Percentiles rank a stretch among this genome's conserved stretches.
Evolutionary conservation across 768 basidiomycete genomes (phyloP).

Genomic region (Kwoniella sp.): DNA sequence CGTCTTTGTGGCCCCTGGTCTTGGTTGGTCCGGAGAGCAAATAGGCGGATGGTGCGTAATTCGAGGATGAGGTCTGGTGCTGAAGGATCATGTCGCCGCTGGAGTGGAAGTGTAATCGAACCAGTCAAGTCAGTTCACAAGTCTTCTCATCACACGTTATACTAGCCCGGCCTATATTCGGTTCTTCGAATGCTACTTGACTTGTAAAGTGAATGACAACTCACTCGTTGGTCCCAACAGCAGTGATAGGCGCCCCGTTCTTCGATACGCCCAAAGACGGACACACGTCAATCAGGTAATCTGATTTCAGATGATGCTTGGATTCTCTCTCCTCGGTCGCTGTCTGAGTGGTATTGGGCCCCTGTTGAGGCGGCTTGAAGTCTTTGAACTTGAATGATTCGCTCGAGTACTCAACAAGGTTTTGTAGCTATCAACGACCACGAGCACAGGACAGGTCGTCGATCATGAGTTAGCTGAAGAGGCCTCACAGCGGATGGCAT

Average conservation of each 20-base stretch:
- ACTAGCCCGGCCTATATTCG: too few relatives aligned
- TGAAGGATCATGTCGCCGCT: conserved; percentile 55
- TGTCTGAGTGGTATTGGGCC: conserved; percentile 31
- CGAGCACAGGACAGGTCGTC: not conserved
- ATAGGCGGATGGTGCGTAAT: conserved; percentile 49
- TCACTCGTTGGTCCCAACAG: conserved; percentile 53
- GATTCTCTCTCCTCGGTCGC: conserved; percentile 42
- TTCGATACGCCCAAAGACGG: conserved; percentile 48
- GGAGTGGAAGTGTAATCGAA: not conserved
- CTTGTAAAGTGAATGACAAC: conserved; percentile 12
- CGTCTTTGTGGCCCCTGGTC: conserved; percentile 51
- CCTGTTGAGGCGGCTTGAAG: conserved; percentile 27
- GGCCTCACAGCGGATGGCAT: too few relatives aligned
- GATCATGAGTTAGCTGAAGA: too few relatives aligned
- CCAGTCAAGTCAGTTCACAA: too few relatives aligned
- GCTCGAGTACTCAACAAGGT: conserved; percentile 35
- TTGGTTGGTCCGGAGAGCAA: conserved; percentile 37
- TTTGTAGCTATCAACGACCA: conserved; percentile 38
- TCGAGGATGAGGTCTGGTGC: conserved; percentile 31
- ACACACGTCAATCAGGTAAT: conserved; percentile 51
- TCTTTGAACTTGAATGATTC: conserved; percentile 42
- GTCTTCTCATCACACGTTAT: not conserved
- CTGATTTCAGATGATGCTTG: conserved; percentile 34
- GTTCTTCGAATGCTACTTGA: not conserved
- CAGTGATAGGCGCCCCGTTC: conserved; percentile 42